Percentiles rank a stretch among this genome's conserved stretches.
These are phyloP conservation scores for Dichotomopilus funicola DNA, from an alignment of 2,329 filamentous ascomycete genomes.

Conservation along the genomic window DNA sequence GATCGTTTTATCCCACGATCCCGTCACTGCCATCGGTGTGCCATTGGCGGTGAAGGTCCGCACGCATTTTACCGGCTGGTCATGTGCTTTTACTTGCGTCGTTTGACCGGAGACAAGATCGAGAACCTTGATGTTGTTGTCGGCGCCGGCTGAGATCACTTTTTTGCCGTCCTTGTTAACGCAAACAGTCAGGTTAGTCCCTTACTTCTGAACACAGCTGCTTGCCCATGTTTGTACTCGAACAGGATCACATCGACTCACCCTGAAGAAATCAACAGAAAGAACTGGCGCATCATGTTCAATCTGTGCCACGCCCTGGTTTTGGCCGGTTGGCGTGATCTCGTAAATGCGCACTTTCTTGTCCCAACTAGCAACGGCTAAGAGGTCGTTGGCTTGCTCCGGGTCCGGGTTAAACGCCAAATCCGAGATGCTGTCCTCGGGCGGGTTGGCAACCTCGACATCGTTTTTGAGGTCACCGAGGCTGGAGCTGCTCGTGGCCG, in stretches of 20 bases:
- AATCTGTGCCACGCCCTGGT: slow-evolving; percentile 77
- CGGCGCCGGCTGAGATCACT: slow-evolving; percentile 78
- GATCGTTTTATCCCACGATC: slow-evolving; percentile 85
- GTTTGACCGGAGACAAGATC: slow-evolving; percentile 66
- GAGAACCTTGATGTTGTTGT: slow-evolving; percentile 84
- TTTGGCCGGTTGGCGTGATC: slow-evolving; percentile 69
- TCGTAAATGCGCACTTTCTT: slow-evolving; percentile 98
- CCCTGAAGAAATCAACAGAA: slow-evolving; percentile 80
- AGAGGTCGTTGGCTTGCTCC: slow-evolving; percentile 58
- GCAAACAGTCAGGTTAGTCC: background rate
- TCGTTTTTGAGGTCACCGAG: slow-evolving; percentile 89
- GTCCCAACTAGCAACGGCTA: slow-evolving; percentile 93
- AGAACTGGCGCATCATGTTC: slow-evolving; percentile 82
- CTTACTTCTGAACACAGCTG: background rate
- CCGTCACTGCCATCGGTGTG: slow-evolving; percentile 79
- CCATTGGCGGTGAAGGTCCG: slow-evolving; percentile 69
- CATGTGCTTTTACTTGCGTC: slow-evolving; percentile 74
- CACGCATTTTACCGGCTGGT: slow-evolving; percentile 71
- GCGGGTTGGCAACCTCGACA: slow-evolving; percentile 68
- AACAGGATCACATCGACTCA: slow-evolving; percentile 36
- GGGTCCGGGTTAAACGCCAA: slow-evolving; percentile 60
- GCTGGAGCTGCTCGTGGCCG: slow-evolving; percentile 52
- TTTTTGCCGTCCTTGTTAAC: slow-evolving; percentile 73
- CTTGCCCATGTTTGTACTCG: too few species aligned
- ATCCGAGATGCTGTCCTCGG: slow-evolving; percentile 84